A percentile compares a stretch with the other conserved stretches of the same genome.
Evolutionary conservation across 2,329 filamentous ascomycete species (phyloP).

Genomic region (Colletotrichum kahawae): DNA sequence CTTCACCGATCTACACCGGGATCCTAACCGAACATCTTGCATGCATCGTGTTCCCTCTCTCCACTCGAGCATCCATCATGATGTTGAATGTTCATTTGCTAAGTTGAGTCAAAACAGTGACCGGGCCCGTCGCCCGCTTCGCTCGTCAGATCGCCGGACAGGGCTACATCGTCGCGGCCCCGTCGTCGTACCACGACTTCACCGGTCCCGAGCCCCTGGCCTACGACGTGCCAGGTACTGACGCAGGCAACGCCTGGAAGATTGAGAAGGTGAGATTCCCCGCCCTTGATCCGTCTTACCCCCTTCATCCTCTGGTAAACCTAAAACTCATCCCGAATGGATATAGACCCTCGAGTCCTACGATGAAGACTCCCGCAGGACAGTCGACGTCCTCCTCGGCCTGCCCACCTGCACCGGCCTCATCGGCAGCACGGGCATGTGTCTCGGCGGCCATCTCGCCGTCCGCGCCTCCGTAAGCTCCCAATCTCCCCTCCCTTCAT

Average conservation of each 20-base stretch:
- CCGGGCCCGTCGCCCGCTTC: slow-evolving; percentile 87
- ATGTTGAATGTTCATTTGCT: neutral
- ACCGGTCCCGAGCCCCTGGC: slow-evolving; percentile 81
- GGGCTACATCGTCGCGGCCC: slow-evolving; percentile 91
- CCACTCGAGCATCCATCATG: neutral
- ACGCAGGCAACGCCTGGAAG: slow-evolving; percentile 87
- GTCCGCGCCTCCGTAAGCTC: slow-evolving; percentile 58
- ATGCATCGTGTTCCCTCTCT: neutral
- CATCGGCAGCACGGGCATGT: slow-evolving; percentile 87
- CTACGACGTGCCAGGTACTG: slow-evolving; percentile 88
- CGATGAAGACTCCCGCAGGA: slow-evolving; percentile 75
- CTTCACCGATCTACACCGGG: neutral
- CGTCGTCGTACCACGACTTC: slow-evolving; percentile 93
- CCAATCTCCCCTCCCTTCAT: neutral
- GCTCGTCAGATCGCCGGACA: slow-evolving; percentile 90
- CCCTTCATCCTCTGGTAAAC: neutral
- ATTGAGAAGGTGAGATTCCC: slow-evolving; percentile 67
- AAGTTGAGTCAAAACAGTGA: slow-evolving; percentile 59
- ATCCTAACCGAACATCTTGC: neutral
- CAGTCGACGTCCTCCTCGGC: slow-evolving; percentile 72
- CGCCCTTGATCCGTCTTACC: neutral
- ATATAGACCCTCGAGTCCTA: slow-evolving; percentile 76
- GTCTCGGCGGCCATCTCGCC: slow-evolving; percentile 87
- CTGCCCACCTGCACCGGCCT: slow-evolving; percentile 80
- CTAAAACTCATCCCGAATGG: no score